Evolutionary conservation across 2,329 filamentous ascomycete species (phyloP), one percentile per base, ranked within the genome.

Genomic region (Pseudonectria foliicola): DNA sequence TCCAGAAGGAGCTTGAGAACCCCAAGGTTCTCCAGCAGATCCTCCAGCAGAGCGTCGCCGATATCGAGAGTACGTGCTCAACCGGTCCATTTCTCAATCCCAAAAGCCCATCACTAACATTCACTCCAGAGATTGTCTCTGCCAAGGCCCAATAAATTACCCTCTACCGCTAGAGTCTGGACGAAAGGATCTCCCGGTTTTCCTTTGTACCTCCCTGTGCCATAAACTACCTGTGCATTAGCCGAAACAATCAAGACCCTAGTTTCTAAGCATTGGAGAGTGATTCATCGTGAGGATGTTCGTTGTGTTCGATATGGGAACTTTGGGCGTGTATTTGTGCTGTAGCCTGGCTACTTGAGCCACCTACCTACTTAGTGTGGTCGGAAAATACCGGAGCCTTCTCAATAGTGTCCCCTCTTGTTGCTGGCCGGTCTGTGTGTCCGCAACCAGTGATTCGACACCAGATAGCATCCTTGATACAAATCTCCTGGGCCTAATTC

Each of bases 1-100:
- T 96, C 62, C 82, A 85, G 68, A 96, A 96, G 80, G 90, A 96
- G 77, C 80, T 98, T 40, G 86, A 95, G 77, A 95, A 85, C 77
- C 92, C 93, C 65, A 96, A 89, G 80, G 77, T 82, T 50, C 81
- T 98, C 56, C 87, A 95, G 76, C 88, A 95, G 73, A 95, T 98
- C 59, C 80, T 98, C 54, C 84, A 92, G 72, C 92, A 98, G 77
- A 95, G 88, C 66, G 78, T 98, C 59, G 70, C 83, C 48, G 92
- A 98, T 67, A 82, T 98, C 61, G 92, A 98, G 81, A 90, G 89
- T 95, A 74, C 52, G 59, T 57, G 48, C n/a, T n/a, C 48, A 18
- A 6, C 31, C 12, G 10, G 13, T 14, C 25, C 12, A 16, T 7
- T 21, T 24, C 13, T 16, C 7, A 10, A 21, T 21, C 6, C 24